A percentile compares a stretch with the other conserved stretches of the same genome.
Conservation (phyloP, 805 yeast species). For the Zygoascus ofunaensis region DNA sequence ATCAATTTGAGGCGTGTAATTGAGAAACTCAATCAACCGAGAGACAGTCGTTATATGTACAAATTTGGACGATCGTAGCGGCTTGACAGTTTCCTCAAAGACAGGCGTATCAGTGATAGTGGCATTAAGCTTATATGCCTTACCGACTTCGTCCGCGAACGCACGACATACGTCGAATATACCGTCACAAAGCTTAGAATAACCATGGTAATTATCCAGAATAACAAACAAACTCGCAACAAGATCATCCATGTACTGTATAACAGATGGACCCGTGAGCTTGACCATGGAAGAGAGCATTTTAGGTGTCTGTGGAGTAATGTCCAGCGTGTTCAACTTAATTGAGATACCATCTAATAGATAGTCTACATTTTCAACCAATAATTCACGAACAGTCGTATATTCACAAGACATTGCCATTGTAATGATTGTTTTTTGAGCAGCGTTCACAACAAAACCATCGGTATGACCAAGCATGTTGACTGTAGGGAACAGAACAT, state of each 20-base stretch:
- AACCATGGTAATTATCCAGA: slow-evolving; percentile 80
- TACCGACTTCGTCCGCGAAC: slow-evolving; percentile 14
- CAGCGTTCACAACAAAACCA: slow-evolving; percentile 37
- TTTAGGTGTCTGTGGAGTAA: slow-evolving; percentile 65
- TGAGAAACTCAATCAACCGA: slow-evolving; percentile 17
- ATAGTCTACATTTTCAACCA: slow-evolving; percentile 68
- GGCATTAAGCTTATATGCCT: slow-evolving; percentile 4
- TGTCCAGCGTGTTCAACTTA: slow-evolving; percentile 55
- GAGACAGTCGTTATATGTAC: slow-evolving; percentile 6
- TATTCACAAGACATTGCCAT: slow-evolving; percentile 45
- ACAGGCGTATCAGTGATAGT: slow-evolving; percentile 15
- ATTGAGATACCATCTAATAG: slow-evolving; percentile 69
- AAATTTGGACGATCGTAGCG: not conserved
- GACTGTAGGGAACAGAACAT: slow-evolving; percentile 60
- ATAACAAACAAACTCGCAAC: slow-evolving; percentile 65
- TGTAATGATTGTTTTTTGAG: slow-evolving; percentile 44
- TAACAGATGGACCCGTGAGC: slow-evolving; percentile 58
- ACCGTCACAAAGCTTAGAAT: slow-evolving; percentile 59
- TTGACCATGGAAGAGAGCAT: slow-evolving; percentile 60
- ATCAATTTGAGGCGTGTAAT: slow-evolving; percentile 19
- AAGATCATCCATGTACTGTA: slow-evolving; percentile 63
- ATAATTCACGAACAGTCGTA: slow-evolving; percentile 43
- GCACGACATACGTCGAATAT: slow-evolving; percentile 54
- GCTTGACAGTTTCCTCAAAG: slow-evolving; percentile 2
- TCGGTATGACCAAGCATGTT: slow-evolving; percentile 58